Percentiles rank a stretch among this genome's conserved stretches.
These are phyloP conservation scores for Globisporangium splendens DNA, from an alignment of 352 stramenopile species.

Conservation along the genomic window DNA sequence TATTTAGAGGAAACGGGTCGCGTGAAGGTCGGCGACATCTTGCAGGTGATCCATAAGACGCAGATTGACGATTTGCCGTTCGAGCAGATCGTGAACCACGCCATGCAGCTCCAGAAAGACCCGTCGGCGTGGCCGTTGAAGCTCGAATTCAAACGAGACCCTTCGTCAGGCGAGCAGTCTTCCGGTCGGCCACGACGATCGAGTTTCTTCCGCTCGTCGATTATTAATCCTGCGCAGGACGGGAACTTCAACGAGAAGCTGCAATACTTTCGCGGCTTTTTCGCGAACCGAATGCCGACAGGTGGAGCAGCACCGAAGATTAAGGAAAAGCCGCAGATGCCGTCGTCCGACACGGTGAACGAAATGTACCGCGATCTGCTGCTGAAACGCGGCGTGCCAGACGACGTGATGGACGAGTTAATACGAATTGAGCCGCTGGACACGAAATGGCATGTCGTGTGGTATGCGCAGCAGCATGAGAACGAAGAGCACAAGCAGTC, in stretches of 20 bases:
- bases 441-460: constrained; percentile 86
- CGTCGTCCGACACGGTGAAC: constrained; percentile 69
- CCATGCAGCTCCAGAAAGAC: constrained; percentile 69
- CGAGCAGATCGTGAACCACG: constrained; percentile 78
- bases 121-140: constrained; percentile 60
- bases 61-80: constrained; percentile 81
- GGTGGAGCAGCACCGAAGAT: constrained; percentile 56
- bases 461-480: constrained; percentile 80
- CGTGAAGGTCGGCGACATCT: constrained; percentile 73
- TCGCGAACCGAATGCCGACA: constrained; percentile 76
- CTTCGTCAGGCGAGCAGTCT: constrained; percentile 9
- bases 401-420: constrained; percentile 84
- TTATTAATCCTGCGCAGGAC: constrained; percentile 66
- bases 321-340: constrained; percentile 63
- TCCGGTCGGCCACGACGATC: constrained; percentile 46
- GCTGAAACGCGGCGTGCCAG: constrained; percentile 70
- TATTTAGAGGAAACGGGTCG: constrained; percentile 76
- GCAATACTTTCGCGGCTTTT: constrained; percentile 84
- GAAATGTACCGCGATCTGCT: constrained; percentile 85
- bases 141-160: constrained; percentile 75
- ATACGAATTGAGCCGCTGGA: constrained; percentile 79
- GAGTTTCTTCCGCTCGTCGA: constrained; percentile 72
- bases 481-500: constrained; percentile 64
- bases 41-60: constrained; percentile 77
- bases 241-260: constrained; percentile 85